Evolutionary conservation across 78 protist genomes (phyloP), one percentile per base, ranked within the genome.

Genomic region (Mastigamoeba balamuthi): DNA sequence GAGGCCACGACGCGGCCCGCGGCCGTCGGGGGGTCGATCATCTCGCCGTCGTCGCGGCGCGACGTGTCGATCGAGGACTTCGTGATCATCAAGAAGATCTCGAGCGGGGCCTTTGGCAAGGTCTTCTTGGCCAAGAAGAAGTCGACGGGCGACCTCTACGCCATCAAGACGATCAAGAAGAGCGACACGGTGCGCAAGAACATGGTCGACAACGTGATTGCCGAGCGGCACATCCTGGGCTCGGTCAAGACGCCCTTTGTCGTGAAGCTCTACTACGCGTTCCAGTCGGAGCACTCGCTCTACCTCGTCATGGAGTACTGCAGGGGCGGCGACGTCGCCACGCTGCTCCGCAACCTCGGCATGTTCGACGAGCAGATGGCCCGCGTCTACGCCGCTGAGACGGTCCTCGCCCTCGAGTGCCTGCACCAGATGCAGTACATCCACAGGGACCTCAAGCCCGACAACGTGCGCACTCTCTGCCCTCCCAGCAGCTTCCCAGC

Each of bases 391-490:
- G 75, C 76, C 52, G 92, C 95, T 0, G 92, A 91, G 76, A 85
- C 90, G 28, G 74, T 88, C 2, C 53, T 90, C n/a, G 93, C 94
- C 44, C 72, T 93, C 3, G 96, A 93, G 40, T 85, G 90, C 76
- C 82, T 93, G 1, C 96, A 93, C 75, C n/a, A 6, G 29, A 25
- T 38, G 30, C 39, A 40, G 0, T 40, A 74, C 9, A 72, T 78
- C 40, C 88, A 84, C 17, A 35, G 88, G 27, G 88, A 84, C 35
- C 40, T 84, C 10, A 84, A 84, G 63, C 88, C 88, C 6, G 88
- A 84, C 39, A 84, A 84, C 30, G 33, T 48, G n/a, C n/a, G n/a
- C n/a, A n/a, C n/a, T n/a, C n/a, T n/a, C n/a, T n/a, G n/a, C n/a
- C n/a, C n/a, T n/a, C n/a, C n/a, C n/a, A n/a, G n/a, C n/a, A n/a